phyloP scores from a whole-genome alignment of 2,329 filamentous ascomycete genomes.

The Hymenoscyphus occultus region DNA sequence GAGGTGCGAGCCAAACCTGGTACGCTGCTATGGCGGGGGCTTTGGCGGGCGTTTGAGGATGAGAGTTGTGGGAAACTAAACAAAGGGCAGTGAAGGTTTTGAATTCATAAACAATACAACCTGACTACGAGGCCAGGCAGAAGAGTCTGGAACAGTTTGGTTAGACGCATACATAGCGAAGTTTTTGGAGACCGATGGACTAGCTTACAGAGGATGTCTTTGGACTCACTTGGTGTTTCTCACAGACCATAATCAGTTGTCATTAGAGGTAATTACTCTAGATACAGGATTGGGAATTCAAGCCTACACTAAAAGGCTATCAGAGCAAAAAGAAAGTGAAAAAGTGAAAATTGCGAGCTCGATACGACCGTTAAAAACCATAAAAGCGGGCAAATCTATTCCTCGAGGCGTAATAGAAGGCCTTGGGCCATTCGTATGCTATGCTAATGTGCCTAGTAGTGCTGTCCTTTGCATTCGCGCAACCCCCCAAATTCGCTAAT shows the following conservation, averaged over 20 bases:
- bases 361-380: background rate
- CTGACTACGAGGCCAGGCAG: background rate
- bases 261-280: background rate
- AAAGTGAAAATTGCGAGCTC: too few species aligned
- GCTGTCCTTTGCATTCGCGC: background rate
- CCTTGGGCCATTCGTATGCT: conserved; percentile 1
- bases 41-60: conserved; percentile 3
- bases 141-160: background rate
- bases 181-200: background rate
- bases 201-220: background rate
- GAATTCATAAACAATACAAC: background rate
- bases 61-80: background rate
- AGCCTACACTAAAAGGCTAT: background rate
- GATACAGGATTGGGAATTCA: background rate
- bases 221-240: background rate
- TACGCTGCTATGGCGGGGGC: conserved; percentile 77
- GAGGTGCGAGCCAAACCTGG: conserved; percentile 81
- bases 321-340: background rate
- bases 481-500: background rate
- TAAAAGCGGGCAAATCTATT: background rate
- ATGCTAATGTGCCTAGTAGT: background rate
- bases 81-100: background rate
- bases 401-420: background rate
- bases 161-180: background rate
- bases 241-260: background rate